Evolutionary conservation across 345 rosid species (phyloP), one percentile per base, ranked within the genome.

Genomic region (Rubroshorea leprosula): DNA sequence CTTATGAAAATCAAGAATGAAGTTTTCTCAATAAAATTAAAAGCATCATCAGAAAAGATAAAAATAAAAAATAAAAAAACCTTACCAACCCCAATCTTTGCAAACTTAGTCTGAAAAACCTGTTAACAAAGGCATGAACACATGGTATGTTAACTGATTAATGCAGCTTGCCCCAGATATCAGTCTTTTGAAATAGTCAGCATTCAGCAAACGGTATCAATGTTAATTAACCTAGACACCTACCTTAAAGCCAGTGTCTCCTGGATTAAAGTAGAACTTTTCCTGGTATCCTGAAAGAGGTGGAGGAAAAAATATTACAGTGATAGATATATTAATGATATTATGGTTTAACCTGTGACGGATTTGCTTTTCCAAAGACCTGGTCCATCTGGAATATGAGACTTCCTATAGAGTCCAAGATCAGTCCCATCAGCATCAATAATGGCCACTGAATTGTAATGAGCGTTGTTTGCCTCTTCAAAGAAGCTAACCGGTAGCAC

Each of bases 371-470:
- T 51, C 29, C 4, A 61, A 61, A 66, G 51, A 89, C 99, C 99
- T 15, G 94, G 99, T 70, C 97, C 97, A 85, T 87, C 96, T 11
- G 97, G 97, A 74, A 93, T 89, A 82, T 89, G 97, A 0, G 99
- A 86, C 72, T 93, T 93, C 74, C 97, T 83, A 57, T 89, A 93
- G 25, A 93, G 79, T 39, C 97, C 99, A 41, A 89, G 82, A 68
- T 89, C 96, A 54, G 91, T 69, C 29, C 99, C 99, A 76, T 92
- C 94, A 59, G 96, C 94, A 68, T 92, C 97, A 21, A 89, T 81
- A 31, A 92, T 79, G 45, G 94, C 94, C 49, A 93, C 51, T 4
- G 99, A 86, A 75, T 93, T 93, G 79, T 84, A 86, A 72, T 93
- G 91, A 44, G 94, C 96, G 71, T 72, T 86, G 49, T 89, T 93